Conservation (phyloP, 805 yeast genomes). For the Danielia reshetovae region DNA sequence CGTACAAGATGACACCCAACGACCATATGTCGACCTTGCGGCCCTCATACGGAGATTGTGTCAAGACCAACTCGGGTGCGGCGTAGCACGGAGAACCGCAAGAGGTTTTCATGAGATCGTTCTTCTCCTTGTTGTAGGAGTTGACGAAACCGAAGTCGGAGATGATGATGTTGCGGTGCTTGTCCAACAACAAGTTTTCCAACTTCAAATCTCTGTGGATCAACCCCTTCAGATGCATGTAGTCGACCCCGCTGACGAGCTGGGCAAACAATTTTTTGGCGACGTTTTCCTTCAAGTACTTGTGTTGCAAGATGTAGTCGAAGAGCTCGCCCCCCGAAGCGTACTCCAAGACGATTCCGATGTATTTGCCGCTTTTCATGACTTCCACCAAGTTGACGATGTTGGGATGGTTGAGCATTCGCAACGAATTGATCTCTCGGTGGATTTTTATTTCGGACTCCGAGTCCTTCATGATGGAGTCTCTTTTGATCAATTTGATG, state of each 20-base stretch:
- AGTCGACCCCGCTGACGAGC: slow-evolving; percentile 88
- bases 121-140: slow-evolving; percentile 54
- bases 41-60: slow-evolving; percentile 84
- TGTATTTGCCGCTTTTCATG: slow-evolving; percentile 87
- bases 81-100: slow-evolving; percentile 99
- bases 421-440: slow-evolving; percentile 88
- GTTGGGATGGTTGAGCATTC: slow-evolving; percentile 86
- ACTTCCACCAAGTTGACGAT: slow-evolving; percentile 90
- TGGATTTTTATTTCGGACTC: slow-evolving; percentile 86
- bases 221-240: slow-evolving; percentile 76
- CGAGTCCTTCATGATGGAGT: slow-evolving; percentile 79
- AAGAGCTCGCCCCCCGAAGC: slow-evolving; percentile 97
- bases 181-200: slow-evolving; percentile 73
- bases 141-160: slow-evolving; percentile 96
- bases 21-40: slow-evolving; percentile 97
- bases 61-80: slow-evolving; percentile 93
- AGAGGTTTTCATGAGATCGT: slow-evolving; percentile 85
- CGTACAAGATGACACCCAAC: slow-evolving; percentile 90
- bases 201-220: slow-evolving; percentile 76
- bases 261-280: slow-evolving; percentile 92
- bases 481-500: slow-evolving; percentile 85
- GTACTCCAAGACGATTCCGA: slow-evolving; percentile 93
- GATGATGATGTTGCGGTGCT: slow-evolving; percentile 79
- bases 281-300: slow-evolving; percentile 78
- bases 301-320: slow-evolving; percentile 83